phyloP scores from a whole-genome alignment of 148 eudicot genomes.

The Amaranthus hypochondriacus region DNA sequence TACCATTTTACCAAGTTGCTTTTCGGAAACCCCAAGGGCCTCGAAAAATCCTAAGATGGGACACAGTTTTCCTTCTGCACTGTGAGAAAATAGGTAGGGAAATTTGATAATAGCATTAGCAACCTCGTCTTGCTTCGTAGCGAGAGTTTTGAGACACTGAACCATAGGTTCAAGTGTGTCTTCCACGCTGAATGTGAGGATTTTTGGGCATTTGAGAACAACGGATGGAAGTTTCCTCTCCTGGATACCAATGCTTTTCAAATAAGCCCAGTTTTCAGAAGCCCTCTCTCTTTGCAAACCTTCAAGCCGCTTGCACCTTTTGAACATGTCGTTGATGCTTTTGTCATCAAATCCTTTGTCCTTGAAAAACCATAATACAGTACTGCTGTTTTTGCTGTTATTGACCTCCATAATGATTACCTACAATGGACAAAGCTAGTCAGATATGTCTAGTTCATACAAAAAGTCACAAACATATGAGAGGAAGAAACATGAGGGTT shows the following conservation, averaged over 20 bases:
- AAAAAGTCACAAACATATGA: background rate
- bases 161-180: conserved; percentile 88
- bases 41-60: conserved; percentile 89
- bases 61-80: conserved; percentile 86
- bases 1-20: conserved; percentile 83
- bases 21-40: conserved; percentile 74
- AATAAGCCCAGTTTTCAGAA: conserved; percentile 73
- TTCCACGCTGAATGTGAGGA: conserved; percentile 66
- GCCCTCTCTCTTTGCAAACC: conserved; percentile 55
- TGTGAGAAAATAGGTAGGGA: conserved; percentile 77
- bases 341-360: conserved; percentile 87
- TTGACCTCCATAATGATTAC: conserved; percentile 58
- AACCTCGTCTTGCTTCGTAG: conserved; percentile 66
- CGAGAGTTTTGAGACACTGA: conserved; percentile 76
- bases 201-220: conserved; percentile 75
- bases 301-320: conserved; percentile 76
- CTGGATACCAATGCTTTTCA: conserved; percentile 77
- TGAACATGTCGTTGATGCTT: conserved; percentile 66
- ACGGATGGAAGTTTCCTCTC: conserved; percentile 81
- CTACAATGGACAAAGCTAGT: conserved; percentile 9
- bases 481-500: background rate
- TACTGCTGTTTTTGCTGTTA: conserved; percentile 49
- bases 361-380: conserved; percentile 84
- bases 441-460: background rate
- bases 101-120: conserved; percentile 78